A percentile compares a stretch with the other conserved stretches of the same genome.
Conservation (phyloP, 2,329 filamentous ascomycete genomes). For the Diaporthe longicolla region DNA sequence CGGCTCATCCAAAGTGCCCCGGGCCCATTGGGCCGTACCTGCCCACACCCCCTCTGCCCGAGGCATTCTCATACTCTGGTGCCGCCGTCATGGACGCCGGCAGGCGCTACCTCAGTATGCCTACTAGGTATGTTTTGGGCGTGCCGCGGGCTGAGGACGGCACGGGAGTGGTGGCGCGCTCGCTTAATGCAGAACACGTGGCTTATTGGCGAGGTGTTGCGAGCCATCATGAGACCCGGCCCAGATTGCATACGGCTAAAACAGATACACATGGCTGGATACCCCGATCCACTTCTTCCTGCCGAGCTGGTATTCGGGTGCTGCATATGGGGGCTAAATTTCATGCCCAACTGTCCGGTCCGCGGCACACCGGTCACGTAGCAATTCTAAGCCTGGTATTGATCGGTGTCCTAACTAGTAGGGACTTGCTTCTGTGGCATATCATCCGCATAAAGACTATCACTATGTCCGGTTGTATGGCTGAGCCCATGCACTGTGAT, state of each 20-base stretch:
- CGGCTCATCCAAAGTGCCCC: background rate
- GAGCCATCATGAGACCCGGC: constrained; percentile 25
- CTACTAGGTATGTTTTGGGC: background rate
- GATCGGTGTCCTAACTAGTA: background rate
- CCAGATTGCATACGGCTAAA: background rate
- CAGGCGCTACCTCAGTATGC: background rate
- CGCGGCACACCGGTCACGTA: constrained; percentile 16
- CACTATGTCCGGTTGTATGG: background rate
- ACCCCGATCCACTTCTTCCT: background rate
- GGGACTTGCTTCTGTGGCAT: background rate
- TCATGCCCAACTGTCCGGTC: background rate
- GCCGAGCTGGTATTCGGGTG: too few species aligned
- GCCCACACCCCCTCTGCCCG: background rate
- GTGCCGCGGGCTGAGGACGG: background rate
- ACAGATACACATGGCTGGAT: background rate
- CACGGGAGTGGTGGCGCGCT: constrained; percentile 24
- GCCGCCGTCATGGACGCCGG: background rate
- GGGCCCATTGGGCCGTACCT: background rate
- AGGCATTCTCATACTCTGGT: background rate
- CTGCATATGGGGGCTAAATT: background rate
- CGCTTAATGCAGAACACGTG: constrained; percentile 28
- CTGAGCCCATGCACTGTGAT: constrained; percentile 19
- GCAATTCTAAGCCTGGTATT: background rate
- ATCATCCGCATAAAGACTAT: background rate
- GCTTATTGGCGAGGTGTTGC: constrained; percentile 19